phyloP scores from a whole-genome alignment of 768 basidiomycete species.

The Tricholoma bakamatsutake region DNA sequence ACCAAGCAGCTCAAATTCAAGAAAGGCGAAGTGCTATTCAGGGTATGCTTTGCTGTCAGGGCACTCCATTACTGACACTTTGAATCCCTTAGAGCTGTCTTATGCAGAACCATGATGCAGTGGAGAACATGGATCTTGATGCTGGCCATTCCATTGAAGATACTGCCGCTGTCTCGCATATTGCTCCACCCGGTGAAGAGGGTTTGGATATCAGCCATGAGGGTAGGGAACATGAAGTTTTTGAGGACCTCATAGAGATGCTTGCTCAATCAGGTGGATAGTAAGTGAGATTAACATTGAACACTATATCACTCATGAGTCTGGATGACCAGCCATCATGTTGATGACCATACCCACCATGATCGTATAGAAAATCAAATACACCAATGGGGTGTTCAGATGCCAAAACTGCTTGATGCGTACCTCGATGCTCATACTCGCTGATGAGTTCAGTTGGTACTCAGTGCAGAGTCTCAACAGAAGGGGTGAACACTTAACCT shows the following conservation, averaged over 20 bases:
- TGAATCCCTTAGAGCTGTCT: neutral
- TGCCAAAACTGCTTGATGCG: neutral
- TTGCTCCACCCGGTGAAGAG: too few relatives aligned
- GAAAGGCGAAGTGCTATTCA: neutral
- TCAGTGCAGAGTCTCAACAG: too few relatives aligned
- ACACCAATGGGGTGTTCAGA: too few relatives aligned
- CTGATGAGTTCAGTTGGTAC: too few relatives aligned
- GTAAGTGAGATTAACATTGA: neutral
- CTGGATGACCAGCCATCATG: neutral
- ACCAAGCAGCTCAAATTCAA: neutral
- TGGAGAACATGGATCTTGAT: too few relatives aligned
- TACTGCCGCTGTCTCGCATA: neutral
- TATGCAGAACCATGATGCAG: neutral
- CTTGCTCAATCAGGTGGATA: neutral
- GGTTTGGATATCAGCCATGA: too few relatives aligned
- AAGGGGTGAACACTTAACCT: too few relatives aligned
- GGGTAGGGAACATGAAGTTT: too few relatives aligned
- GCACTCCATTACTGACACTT: neutral
- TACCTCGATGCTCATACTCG: conserved; percentile 6
- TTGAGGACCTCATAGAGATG: neutral
- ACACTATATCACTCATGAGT: neutral
- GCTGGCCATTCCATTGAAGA: neutral
- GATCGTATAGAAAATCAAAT: neutral
- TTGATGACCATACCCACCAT: conserved; percentile 3
- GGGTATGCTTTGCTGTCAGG: neutral